Evolutionary conservation across 2,329 filamentous ascomycete species (phyloP), one percentile per base, ranked within the genome.

Genomic region (Cladobotryum mycophilum): DNA sequence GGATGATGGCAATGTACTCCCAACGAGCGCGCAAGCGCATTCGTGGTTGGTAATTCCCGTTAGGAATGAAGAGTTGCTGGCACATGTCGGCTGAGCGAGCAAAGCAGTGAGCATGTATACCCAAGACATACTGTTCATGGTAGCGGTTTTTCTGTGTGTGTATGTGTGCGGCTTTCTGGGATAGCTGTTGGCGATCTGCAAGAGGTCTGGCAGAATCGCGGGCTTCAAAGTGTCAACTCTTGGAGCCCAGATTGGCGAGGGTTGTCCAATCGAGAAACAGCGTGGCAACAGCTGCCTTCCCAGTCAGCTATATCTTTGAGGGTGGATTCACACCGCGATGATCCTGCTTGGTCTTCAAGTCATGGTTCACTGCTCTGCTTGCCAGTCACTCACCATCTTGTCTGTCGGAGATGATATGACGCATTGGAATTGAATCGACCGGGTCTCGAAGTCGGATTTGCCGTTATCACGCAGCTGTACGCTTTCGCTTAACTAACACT

Each of bases 401-500:
- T 22, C 30, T 14, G 37, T 38, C 46, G 30, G 17, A 40, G 45
- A 33, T 45, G 41, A 35, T 45, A 53, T 51, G 55, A 57, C 53
- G 45, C 53, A 52, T 54, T 54, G 45, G 48, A 42, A 60, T 55
- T 62, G 60, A 60, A 64, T 58, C 61, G 58, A 63, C 60, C 57
- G 60, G 64, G 58, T 55, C 59, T 62, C 60, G 61, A 58, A 58
- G 57, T 59, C 58, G 60, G 58, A 65, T 58, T 63, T 58, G 60
- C 58, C 59, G 54, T 57, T 56, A 50, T 49, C 55, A 47, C 54
- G 54, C 57, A 58, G 58, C 55, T 49, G 51, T 54, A 59, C 56
- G 55, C 60, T 63, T 59, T 60, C 60, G 70, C 68, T 72, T 76
- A 64, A 88, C 86, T 89, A 82, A 89, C 84, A 71, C 75, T 68